These are phyloP conservation scores for Prunus kanzakura DNA, from an alignment of 306 rosid species.

Conservation along the genomic window DNA sequence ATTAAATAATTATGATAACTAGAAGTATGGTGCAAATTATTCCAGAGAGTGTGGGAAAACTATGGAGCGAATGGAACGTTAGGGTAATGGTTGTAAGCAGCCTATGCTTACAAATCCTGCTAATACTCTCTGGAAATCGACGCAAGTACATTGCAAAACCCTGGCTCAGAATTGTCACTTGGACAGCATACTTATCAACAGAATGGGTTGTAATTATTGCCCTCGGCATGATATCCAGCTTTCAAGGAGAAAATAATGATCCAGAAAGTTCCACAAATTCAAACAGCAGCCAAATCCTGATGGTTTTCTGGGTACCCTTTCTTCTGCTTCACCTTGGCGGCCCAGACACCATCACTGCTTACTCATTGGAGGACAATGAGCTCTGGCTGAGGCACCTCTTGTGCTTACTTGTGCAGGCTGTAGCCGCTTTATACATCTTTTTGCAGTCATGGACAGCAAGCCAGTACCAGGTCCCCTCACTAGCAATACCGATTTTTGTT, in stretches of 20 bases:
- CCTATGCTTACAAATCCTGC: conserved; percentile 25
- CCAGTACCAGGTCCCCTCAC: not conserved
- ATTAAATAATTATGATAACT: too few species aligned
- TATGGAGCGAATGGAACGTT: conserved; percentile 34
- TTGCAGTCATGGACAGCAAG: conserved; percentile 6
- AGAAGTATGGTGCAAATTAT: not conserved
- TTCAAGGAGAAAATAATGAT: not conserved
- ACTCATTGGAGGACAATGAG: conserved; percentile 36
- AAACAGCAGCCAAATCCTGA: conserved; percentile 1
- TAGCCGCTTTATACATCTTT: conserved; percentile 9
- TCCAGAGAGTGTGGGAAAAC: conserved; percentile 3
- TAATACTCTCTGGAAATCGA: conserved; percentile 23
- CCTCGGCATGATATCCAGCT: conserved; percentile 27
- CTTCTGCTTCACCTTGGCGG: conserved; percentile 43
- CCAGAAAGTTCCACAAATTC: not conserved
- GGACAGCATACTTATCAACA: conserved; percentile 34
- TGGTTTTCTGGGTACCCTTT: conserved; percentile 44
- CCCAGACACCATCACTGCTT: conserved; percentile 37
- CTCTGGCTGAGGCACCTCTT: conserved; percentile 29
- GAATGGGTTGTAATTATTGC: conserved; percentile 32
- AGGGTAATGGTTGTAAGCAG: conserved; percentile 22
- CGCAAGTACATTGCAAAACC: conserved; percentile 6
- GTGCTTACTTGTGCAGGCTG: conserved; percentile 10
- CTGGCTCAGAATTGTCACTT: conserved; percentile 10
- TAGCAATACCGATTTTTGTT: conserved; percentile 1